phyloP scores from a whole-genome alignment of 2,329 filamentous ascomycete genomes.

The Rachicladosporium sp. region DNA sequence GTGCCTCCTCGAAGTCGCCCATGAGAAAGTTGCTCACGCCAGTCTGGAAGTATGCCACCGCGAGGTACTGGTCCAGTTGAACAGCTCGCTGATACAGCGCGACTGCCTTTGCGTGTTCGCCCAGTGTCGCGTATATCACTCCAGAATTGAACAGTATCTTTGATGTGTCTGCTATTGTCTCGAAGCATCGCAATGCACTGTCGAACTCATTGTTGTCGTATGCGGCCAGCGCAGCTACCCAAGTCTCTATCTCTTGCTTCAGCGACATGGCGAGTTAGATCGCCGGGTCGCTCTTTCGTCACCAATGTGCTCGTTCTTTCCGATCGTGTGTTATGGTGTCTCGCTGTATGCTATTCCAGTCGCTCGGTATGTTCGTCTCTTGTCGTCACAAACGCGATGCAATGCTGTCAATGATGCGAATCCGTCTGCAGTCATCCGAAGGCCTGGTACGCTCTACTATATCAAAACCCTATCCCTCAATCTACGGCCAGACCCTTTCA shows the following conservation, averaged over 20 bases:
- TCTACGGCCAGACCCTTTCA: too few relatives aligned
- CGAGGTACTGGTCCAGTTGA: constrained; percentile 83
- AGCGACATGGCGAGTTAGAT: constrained; percentile 31
- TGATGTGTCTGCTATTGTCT: constrained; percentile 81
- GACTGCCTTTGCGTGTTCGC: constrained; percentile 91
- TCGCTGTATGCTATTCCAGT: background rate
- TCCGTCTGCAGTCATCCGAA: too few relatives aligned
- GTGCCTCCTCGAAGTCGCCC: constrained; percentile 90
- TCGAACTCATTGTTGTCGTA: constrained; percentile 99
- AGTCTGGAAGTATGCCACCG: constrained; percentile 96
- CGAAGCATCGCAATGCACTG: constrained; percentile 71
- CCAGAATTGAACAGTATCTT: constrained; percentile 98
- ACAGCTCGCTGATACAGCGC: constrained; percentile 91
- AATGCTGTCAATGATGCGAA: too few relatives aligned
- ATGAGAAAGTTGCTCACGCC: constrained; percentile 96
- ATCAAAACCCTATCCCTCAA: too few relatives aligned
- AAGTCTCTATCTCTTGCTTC: constrained; percentile 88
- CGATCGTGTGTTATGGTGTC: background rate
- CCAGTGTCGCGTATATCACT: constrained; percentile 91
- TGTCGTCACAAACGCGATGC: too few relatives aligned
- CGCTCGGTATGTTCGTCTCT: too few relatives aligned
- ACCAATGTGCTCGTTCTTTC: background rate
- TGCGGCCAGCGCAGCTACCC: constrained; percentile 78
- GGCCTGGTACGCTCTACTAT: too few relatives aligned
- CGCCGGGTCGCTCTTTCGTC: background rate